phyloP scores from a whole-genome alignment of 2,329 filamentous ascomycete species.

The Cordyceps farinosa region DNA sequence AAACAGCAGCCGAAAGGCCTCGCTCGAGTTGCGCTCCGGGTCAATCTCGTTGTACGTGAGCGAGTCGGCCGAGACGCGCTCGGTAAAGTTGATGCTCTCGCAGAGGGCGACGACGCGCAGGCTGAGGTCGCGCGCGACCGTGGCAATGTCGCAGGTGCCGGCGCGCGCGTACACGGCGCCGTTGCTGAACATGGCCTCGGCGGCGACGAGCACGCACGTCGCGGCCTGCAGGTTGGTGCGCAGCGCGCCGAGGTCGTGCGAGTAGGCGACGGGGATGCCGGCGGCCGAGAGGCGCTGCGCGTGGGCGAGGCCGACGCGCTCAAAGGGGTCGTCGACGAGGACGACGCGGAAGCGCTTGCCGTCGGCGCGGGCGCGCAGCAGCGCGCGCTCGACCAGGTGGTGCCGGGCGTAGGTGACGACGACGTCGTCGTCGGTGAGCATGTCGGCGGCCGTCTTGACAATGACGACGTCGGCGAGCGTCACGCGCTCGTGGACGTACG shows the following conservation, averaged over 20 bases:
- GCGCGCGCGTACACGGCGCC: conserved; percentile 84
- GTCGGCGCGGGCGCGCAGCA: conserved; percentile 65
- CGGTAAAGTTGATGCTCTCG: conserved; percentile 89
- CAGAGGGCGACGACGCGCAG: conserved; percentile 85
- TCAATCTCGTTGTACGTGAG: conserved; percentile 92
- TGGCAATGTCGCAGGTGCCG: conserved; percentile 82
- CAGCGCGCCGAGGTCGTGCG: conserved; percentile 70
- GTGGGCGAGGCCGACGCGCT: conserved; percentile 52
- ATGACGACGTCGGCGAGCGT: conserved; percentile 85
- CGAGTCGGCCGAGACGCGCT: conserved; percentile 83
- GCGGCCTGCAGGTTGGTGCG: conserved; percentile 64
- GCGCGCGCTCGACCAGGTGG: conserved; percentile 77
- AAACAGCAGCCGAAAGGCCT: conserved; percentile 68
- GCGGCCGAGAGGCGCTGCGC: conserved; percentile 64
- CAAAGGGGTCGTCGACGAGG: conserved; percentile 68
- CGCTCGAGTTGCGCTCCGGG: conserved; percentile 61
- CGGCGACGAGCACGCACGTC: conserved; percentile 79
- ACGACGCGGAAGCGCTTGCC: conserved; percentile 80
- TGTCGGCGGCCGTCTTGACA: conserved; percentile 67
- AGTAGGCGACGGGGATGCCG: conserved; percentile 77
- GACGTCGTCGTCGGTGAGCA: conserved; percentile 75
- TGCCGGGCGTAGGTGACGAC: conserved; percentile 85
- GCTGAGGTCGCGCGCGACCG: conserved; percentile 71
- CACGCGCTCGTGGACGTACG: conserved; percentile 86
- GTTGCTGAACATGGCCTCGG: conserved; percentile 94